phyloP scores from a whole-genome alignment of 208 protist species.

The Leishmania tropica region DNA sequence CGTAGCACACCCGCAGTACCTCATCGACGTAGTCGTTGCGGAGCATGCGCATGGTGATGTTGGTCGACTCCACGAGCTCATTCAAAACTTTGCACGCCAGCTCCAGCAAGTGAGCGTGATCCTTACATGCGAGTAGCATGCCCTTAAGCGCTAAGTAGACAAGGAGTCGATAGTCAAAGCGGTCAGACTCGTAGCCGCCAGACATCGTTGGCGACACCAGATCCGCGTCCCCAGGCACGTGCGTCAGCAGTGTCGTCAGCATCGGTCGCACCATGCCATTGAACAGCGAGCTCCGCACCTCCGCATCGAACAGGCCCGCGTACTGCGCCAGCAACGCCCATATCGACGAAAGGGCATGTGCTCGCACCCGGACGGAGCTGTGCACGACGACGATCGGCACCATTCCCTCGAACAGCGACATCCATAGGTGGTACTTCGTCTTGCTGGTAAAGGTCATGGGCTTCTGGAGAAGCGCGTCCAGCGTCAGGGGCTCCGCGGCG shows the following conservation, averaged over 20 bases:
- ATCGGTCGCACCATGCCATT: constrained; percentile 65
- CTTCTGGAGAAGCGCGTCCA: constrained; percentile 49
- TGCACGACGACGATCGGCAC: constrained; percentile 77
- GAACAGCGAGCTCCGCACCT: constrained; percentile 72
- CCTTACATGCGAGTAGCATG: constrained; percentile 65
- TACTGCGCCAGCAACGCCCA: constrained; percentile 65
- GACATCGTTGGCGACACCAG: constrained; percentile 20
- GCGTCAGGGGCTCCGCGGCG: constrained; percentile 48
- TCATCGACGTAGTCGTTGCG: constrained; percentile 48
- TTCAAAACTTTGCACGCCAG: constrained; percentile 55
- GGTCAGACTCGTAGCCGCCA: constrained; percentile 27
- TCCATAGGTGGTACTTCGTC: constrained; percentile 82
- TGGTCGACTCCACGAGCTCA: constrained; percentile 28
- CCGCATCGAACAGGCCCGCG: constrained; percentile 51
- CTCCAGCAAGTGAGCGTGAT: constrained; percentile 39
- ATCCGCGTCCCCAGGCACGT: constrained; percentile 34
- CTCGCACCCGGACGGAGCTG: constrained; percentile 65
- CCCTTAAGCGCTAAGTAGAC: constrained; percentile 65
- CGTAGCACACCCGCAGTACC: constrained; percentile 56
- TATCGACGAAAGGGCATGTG: constrained; percentile 66
- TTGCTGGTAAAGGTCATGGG: constrained; percentile 49
- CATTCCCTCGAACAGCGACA: constrained; percentile 81
- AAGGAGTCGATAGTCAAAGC: constrained; percentile 75
- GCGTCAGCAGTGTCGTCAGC: constrained; percentile 53
- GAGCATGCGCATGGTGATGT: constrained; percentile 40